Conservation (phyloP, 768 basidiomycete species). For the Strobilomyces confusus region DNA sequence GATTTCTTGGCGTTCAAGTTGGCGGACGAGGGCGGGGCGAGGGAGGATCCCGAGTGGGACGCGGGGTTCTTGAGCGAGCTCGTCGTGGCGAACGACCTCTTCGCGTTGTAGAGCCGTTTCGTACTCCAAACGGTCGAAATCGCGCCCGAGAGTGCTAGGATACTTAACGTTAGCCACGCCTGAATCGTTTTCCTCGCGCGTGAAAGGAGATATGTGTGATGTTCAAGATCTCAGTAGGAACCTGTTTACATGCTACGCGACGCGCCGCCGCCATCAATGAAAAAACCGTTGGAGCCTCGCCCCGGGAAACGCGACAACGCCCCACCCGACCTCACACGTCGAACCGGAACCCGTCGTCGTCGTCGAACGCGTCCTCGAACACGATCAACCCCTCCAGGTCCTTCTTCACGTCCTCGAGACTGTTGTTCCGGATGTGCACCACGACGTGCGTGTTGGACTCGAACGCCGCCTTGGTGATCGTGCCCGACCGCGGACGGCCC, state of each 20-base stretch:
- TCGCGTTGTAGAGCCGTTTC: conserved; percentile 5
- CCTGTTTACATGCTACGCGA: not conserved
- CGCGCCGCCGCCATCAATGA: no score
- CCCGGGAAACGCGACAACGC: not conserved
- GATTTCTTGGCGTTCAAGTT: conserved; percentile 21
- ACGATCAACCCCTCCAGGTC: conserved; percentile 29
- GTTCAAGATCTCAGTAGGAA: not conserved
- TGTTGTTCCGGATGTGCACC: conserved; percentile 16
- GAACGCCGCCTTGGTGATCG: conserved; percentile 23
- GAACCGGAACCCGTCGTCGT: conserved; percentile 29
- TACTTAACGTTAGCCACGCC: no score
- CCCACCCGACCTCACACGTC: conserved; percentile 16
- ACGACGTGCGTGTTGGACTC: conserved; percentile 20
- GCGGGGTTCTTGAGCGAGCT: conserved; percentile 18
- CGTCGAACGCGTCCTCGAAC: conserved; percentile 26
- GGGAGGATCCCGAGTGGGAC: conserved; percentile 25
- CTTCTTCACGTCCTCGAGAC: conserved; percentile 30
- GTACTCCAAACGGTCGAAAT: no score
- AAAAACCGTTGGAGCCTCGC: no score
- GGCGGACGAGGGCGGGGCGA: not conserved
- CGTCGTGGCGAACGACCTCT: conserved; percentile 8
- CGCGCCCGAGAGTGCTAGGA: no score
- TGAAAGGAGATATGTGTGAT: not conserved
- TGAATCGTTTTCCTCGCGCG: no score
- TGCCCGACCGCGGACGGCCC: conserved; percentile 21